Evolutionary conservation across 768 basidiomycete species (phyloP).

Genomic region (Hericium rajendrae): DNA sequence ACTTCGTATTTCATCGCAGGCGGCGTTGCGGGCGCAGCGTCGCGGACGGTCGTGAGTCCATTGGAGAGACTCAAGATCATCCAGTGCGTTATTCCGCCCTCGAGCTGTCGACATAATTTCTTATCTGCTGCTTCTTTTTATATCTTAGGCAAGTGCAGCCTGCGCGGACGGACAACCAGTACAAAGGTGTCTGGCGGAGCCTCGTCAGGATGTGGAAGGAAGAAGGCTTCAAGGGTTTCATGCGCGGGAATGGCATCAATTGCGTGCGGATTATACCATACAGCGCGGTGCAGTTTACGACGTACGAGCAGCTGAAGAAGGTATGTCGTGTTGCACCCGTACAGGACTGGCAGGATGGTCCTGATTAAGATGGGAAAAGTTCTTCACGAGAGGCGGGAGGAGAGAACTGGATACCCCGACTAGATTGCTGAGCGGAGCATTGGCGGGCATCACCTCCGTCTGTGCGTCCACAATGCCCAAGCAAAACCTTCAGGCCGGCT

Average conservation of each 20-base stretch:
- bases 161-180: conserved; percentile 48
- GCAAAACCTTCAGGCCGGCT: conserved; percentile 1
- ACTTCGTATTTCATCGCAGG: conserved; percentile 46
- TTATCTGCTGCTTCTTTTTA: no score
- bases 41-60: conserved; percentile 86
- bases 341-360: no score
- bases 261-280: conserved; percentile 92
- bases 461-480: conserved; percentile 41
- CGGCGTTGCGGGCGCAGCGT: conserved; percentile 52
- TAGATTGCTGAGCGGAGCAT: conserved; percentile 75
- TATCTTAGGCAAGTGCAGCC: conserved; percentile 95
- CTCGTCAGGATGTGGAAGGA: conserved; percentile 87
- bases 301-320: conserved; percentile 88
- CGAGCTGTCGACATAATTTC: background rate
- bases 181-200: conserved; percentile 78
- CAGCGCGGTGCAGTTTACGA: conserved; percentile 75
- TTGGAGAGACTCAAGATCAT: conserved; percentile 94
- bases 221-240: conserved; percentile 87
- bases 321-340: conserved; percentile 26
- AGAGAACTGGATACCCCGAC: conserved; percentile 82
- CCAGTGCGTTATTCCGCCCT: conserved; percentile 46
- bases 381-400: conserved; percentile 62
- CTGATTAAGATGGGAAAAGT: conserved; percentile 24
- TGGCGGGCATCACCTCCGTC: conserved; percentile 92
- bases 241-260: conserved; percentile 91